phyloP scores from a whole-genome alignment of 2,329 filamentous ascomycete genomes.

The Colletotrichum australisinense region DNA sequence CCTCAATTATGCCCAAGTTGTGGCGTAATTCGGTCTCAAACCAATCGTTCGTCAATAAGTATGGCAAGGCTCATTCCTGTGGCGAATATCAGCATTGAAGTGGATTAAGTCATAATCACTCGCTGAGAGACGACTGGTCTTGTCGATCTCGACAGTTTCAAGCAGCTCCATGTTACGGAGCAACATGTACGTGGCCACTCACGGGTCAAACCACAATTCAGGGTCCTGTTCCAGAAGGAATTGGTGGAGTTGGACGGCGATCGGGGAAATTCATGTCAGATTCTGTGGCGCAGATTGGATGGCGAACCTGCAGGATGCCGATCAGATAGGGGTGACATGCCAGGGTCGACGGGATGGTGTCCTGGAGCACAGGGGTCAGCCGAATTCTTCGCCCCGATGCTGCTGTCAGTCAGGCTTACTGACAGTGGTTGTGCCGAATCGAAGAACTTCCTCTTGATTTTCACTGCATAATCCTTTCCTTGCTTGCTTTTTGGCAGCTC shows the following conservation, averaged over 20 bases:
- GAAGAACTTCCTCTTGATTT: too few species aligned
- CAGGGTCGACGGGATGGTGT: neutral
- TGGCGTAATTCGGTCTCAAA: neutral
- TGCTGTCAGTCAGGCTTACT: constrained; percentile 15
- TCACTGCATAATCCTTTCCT: neutral
- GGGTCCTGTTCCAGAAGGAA: neutral
- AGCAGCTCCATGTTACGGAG: neutral
- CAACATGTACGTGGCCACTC: neutral
- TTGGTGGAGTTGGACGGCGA: constrained; percentile 7
- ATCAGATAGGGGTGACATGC: neutral
- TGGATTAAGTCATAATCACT: neutral
- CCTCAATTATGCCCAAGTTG: neutral
- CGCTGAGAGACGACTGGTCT: neutral
- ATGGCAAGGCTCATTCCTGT: neutral
- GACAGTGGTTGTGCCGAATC: neutral
- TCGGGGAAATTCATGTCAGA: neutral
- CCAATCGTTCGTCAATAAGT: neutral
- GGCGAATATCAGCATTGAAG: neutral
- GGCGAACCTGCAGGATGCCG: constrained; percentile 5
- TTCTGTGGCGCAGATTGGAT: constrained; percentile 5
- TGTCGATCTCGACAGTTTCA: neutral
- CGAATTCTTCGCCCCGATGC: constrained; percentile 11
- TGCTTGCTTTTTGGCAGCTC: neutral
- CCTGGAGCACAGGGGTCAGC: constrained; percentile 2
- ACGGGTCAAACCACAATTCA: neutral